Conservation (phyloP, 2,329 filamentous ascomycete genomes). For the Microdochium nivale region DNA sequence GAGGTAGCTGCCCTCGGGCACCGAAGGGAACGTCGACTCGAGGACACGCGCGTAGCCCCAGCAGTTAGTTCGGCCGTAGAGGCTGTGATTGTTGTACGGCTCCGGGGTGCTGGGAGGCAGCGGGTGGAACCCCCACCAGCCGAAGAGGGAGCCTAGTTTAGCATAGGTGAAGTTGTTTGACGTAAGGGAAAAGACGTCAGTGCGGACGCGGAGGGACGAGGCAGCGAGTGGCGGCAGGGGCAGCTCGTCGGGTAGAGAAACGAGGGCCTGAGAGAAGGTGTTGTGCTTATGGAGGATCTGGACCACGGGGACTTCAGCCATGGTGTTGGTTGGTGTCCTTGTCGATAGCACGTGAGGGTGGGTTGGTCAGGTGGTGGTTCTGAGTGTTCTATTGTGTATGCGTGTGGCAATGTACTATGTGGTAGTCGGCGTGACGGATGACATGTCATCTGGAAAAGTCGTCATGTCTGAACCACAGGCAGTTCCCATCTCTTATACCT, state of each 20-base stretch:
- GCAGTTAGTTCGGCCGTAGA: slow-evolving; percentile 37
- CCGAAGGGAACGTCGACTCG: slow-evolving; percentile 25
- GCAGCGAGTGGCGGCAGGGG: slow-evolving; percentile 13
- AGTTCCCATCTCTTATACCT: neutral
- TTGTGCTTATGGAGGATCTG: slow-evolving; percentile 20
- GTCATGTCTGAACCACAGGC: no score
- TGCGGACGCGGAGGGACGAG: slow-evolving; percentile 20
- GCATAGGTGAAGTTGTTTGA: slow-evolving; percentile 26
- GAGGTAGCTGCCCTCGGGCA: slow-evolving; percentile 24
- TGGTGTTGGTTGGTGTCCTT: slow-evolving; percentile 2
- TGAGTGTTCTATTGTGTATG: no score
- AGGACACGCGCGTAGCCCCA: slow-evolving; percentile 37
- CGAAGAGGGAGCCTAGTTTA: slow-evolving; percentile 14
- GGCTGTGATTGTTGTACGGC: slow-evolving; percentile 22
- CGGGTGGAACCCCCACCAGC: slow-evolving; percentile 35
- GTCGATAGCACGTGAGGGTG: neutral
- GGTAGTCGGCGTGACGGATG: no score
- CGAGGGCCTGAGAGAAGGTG: slow-evolving; percentile 17
- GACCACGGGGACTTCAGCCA: slow-evolving; percentile 17
- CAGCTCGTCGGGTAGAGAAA: slow-evolving; percentile 13
- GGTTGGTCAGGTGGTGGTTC: no score
- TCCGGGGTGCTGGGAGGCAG: slow-evolving; percentile 23
- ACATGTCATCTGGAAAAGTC: no score
- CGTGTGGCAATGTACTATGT: no score
- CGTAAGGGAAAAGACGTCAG: slow-evolving; percentile 19